Evolutionary conservation across 176 grass and related monocot species (phyloP).

Genomic region (Pontederia paniculata): DNA sequence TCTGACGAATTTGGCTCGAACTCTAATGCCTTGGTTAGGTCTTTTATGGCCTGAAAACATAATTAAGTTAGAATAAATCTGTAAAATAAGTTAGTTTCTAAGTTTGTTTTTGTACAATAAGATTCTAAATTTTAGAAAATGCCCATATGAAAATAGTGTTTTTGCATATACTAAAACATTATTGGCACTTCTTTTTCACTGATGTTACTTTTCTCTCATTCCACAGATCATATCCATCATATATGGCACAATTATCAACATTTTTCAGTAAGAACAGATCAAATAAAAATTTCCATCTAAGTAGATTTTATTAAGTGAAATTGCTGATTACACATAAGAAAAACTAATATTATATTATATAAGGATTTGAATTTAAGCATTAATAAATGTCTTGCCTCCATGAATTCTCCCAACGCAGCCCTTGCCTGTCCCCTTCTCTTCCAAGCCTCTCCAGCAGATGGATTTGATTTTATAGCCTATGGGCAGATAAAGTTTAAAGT

Average conservation of each 20-base stretch:
- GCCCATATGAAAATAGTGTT: too few relatives aligned
- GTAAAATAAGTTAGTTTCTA: background rate
- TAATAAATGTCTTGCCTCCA: conserved; percentile 30
- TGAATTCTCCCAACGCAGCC: conserved; percentile 93
- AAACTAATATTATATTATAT: background rate
- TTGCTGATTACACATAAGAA: background rate
- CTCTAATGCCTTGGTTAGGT: conserved; percentile 86
- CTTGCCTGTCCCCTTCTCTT: conserved; percentile 90
- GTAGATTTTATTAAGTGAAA: too few relatives aligned
- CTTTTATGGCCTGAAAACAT: conserved; percentile 61
- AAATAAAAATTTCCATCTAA: too few relatives aligned
- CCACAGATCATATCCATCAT: too few relatives aligned
- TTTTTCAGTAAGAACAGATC: too few relatives aligned
- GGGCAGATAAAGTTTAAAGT: conserved; percentile 7
- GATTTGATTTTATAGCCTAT: conserved; percentile 87
- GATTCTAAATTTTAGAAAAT: too few relatives aligned
- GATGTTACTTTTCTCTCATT: too few relatives aligned
- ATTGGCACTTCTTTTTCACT: too few relatives aligned
- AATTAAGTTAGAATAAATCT: conserved; percentile 2
- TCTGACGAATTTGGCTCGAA: conserved; percentile 93
- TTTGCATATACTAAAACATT: too few relatives aligned
- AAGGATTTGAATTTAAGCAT: background rate
- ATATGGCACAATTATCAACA: too few relatives aligned
- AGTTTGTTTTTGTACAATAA: too few relatives aligned
- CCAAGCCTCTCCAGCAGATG: conserved; percentile 89